These are phyloP conservation scores for Apophysomyces elegans DNA, from an alignment of 371 early-diverging fungal species.

Conservation along the genomic window DNA sequence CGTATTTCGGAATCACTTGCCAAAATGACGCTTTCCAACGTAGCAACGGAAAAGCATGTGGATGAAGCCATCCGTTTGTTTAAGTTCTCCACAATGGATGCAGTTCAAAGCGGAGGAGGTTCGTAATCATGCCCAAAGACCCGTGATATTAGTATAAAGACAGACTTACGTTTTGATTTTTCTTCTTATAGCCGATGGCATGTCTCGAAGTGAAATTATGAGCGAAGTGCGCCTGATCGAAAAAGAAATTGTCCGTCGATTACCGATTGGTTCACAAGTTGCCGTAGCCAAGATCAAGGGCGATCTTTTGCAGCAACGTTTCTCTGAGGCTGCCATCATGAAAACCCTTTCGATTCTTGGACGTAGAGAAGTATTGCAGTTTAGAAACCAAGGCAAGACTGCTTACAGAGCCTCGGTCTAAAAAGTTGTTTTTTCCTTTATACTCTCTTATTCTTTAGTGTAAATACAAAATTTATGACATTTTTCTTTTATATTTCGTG, in stretches of 20 bases:
- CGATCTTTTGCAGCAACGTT: slow-evolving; percentile 70
- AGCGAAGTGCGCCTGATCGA: slow-evolving; percentile 80
- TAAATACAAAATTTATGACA: background rate
- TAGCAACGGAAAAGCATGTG: slow-evolving; percentile 91
- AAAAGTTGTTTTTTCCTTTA: background rate
- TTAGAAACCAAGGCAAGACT: slow-evolving; percentile 78
- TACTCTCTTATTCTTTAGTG: background rate
- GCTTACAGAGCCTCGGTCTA: slow-evolving; percentile 37
- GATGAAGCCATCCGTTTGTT: slow-evolving; percentile 99
- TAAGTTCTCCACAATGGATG: slow-evolving; percentile 98
- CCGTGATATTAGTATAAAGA: background rate
- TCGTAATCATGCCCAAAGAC: slow-evolving; percentile 13
- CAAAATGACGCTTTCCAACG: slow-evolving; percentile 93
- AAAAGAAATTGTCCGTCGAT: slow-evolving; percentile 80
- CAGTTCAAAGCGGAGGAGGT: slow-evolving; percentile 84
- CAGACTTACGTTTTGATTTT: background rate
- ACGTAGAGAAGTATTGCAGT: slow-evolving; percentile 85
- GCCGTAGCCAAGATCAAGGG: slow-evolving; percentile 71
- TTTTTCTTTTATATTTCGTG: background rate
- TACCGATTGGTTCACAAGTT: slow-evolving; percentile 92
- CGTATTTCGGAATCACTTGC: slow-evolving; percentile 99
- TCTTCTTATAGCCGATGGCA: slow-evolving; percentile 62
- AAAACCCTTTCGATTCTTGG: slow-evolving; percentile 82
- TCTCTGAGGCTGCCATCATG: slow-evolving; percentile 70
- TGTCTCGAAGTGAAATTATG: slow-evolving; percentile 73